Percentiles rank a stretch among this genome's conserved stretches.
phyloP scores from a whole-genome alignment of 2,329 filamentous ascomycete genomes.

The Neurospora sp. region DNA sequence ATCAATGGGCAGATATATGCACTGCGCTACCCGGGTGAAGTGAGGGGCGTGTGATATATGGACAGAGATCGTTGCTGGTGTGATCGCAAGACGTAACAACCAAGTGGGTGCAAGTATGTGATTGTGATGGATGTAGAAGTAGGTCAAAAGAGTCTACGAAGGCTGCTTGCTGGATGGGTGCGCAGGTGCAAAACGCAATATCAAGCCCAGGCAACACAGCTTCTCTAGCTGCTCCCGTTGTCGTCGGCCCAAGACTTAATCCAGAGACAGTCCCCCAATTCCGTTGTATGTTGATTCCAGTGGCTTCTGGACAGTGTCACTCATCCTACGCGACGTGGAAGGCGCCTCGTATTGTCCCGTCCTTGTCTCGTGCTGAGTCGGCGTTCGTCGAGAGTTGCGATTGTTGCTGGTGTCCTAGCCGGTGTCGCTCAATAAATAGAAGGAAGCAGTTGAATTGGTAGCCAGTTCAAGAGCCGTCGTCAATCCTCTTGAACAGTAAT shows the following conservation, averaged over 20 bases:
- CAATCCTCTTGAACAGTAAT: neutral
- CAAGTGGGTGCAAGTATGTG: neutral
- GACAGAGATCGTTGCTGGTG: neutral
- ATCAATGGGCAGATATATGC: constrained; percentile 1
- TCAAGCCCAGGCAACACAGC: neutral
- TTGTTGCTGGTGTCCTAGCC: neutral
- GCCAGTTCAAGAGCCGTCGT: neutral
- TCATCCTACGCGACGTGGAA: constrained; percentile 13
- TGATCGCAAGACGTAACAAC: neutral
- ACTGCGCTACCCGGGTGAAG: neutral
- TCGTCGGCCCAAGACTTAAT: neutral
- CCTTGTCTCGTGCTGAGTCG: neutral
- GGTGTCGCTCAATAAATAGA: neutral
- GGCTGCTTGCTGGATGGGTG: neutral
- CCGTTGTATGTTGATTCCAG: constrained; percentile 4
- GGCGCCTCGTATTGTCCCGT: neutral
- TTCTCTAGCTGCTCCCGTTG: neutral
- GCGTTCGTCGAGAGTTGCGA: neutral
- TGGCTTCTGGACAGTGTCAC: neutral
- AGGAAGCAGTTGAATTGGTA: neutral
- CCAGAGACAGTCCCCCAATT: neutral
- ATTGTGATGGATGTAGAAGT: neutral
- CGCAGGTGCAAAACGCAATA: neutral
- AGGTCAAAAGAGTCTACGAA: neutral
- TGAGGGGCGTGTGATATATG: constrained; percentile 2